Percentiles rank a stretch among this genome's conserved stretches.
Conservation (phyloP, 306 rosid species). For the Macrotyloma uniflorum region DNA sequence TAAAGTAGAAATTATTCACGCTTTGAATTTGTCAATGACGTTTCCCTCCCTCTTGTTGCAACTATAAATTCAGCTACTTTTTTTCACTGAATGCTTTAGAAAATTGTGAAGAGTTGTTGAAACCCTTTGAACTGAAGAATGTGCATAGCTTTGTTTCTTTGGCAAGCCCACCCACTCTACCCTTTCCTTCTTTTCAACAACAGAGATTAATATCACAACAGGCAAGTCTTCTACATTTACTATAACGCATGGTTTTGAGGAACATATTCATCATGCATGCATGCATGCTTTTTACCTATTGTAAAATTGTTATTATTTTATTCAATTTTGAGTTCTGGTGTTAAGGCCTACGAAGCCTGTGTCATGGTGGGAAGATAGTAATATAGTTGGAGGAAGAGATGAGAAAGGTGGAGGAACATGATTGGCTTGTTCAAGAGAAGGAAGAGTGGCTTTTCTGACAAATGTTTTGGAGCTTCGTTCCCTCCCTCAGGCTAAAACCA, state of each 20-base stretch:
- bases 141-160: slow-evolving; percentile 72
- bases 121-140: slow-evolving; percentile 22
- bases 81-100: neutral
- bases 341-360: slow-evolving; percentile 50
- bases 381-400: slow-evolving; percentile 70
- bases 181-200: slow-evolving; percentile 63
- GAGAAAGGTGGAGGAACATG: slow-evolving; percentile 73
- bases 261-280: no score
- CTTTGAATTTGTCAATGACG: neutral
- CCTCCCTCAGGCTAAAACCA: slow-evolving; percentile 54
- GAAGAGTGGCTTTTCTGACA: slow-evolving; percentile 65
- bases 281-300: neutral
- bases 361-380: slow-evolving; percentile 75
- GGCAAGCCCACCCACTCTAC: slow-evolving; percentile 72
- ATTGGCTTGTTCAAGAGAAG: slow-evolving; percentile 66
- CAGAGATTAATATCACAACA: slow-evolving; percentile 59
- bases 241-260: no score
- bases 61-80: slow-evolving; percentile 5
- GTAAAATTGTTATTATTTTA: neutral
- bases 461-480: slow-evolving; percentile 60
- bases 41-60: neutral
- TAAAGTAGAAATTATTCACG: no score
- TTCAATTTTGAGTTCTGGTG: neutral
- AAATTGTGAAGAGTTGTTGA: neutral
- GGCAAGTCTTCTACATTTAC: slow-evolving; percentile 46